These are phyloP conservation scores for Colletotrichum sojae DNA, from an alignment of 2,329 filamentous ascomycete species.

Conservation along the genomic window DNA sequence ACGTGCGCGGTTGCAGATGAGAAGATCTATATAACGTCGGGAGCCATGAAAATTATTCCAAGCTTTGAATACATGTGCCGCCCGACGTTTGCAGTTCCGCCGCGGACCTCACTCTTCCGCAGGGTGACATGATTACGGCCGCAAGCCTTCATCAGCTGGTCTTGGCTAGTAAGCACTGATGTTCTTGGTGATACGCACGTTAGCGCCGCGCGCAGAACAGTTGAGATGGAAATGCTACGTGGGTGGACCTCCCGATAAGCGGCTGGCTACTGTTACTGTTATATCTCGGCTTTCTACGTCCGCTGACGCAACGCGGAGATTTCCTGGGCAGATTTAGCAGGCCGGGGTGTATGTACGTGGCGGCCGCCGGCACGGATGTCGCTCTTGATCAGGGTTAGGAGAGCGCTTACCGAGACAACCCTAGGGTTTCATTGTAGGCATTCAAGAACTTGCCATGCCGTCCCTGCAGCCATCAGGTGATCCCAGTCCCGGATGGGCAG, in stretches of 20 bases:
- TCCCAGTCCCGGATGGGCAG: background rate
- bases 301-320: slow-evolving; percentile 5
- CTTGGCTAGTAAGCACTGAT: background rate
- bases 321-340: slow-evolving; percentile 2
- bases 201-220: background rate
- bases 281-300: slow-evolving; percentile 4
- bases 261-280: background rate
- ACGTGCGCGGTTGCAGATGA: too few relatives aligned
- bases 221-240: background rate
- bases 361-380: slow-evolving; percentile 4
- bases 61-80: too few relatives aligned
- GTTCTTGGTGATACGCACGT: background rate
- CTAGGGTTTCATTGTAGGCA: background rate
- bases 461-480: too few relatives aligned
- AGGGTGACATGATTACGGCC: background rate
- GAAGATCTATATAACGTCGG: too few relatives aligned
- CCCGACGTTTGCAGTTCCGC: background rate
- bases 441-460: background rate
- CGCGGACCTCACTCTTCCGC: slow-evolving; percentile 9
- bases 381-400: background rate
- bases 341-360: slow-evolving; percentile 13
- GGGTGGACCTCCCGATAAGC: slow-evolving; percentile 1
- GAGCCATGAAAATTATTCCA: too few relatives aligned
- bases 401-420: background rate
- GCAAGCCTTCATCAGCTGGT: background rate